Evolutionary conservation across 2,329 filamentous ascomycete genomes (phyloP).

Genomic region (Cladophialophora exuberans): DNA sequence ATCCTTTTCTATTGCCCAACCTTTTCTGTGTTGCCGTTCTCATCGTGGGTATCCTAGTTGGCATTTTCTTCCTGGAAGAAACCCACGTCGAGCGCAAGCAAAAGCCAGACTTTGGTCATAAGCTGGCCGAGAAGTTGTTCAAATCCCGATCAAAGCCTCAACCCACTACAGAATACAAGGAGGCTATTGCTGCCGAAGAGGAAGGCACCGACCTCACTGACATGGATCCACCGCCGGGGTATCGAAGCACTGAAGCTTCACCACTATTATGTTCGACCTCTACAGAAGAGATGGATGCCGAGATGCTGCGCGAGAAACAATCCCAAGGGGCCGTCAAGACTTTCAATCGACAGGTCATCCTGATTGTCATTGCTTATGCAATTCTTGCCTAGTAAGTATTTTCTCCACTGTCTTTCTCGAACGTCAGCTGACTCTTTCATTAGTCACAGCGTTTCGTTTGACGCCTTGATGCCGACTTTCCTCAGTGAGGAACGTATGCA

Average conservation of each 20-base stretch:
- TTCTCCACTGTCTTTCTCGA: slow-evolving; percentile 18
- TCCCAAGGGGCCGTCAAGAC: slow-evolving; percentile 57
- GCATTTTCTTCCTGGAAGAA: slow-evolving; percentile 88
- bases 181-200: neutral
- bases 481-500: slow-evolving; percentile 64
- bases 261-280: slow-evolving; percentile 49
- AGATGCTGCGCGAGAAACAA: slow-evolving; percentile 47
- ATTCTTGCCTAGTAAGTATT: slow-evolving; percentile 82
- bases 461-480: slow-evolving; percentile 90
- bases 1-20: slow-evolving; percentile 90
- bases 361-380: slow-evolving; percentile 66
- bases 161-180: neutral
- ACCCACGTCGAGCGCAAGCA: slow-evolving; percentile 84
- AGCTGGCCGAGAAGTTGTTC: slow-evolving; percentile 73
- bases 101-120: slow-evolving; percentile 73
- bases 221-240: slow-evolving; percentile 67
- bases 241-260: slow-evolving; percentile 62
- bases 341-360: slow-evolving; percentile 80
- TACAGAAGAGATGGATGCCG: slow-evolving; percentile 41
- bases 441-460: slow-evolving; percentile 95
- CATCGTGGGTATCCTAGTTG: slow-evolving; percentile 73
- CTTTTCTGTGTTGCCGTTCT: slow-evolving; percentile 85
- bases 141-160: slow-evolving; percentile 5
- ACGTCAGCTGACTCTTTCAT: slow-evolving; percentile 34
- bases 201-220: slow-evolving; percentile 45